Conservation (phyloP, 148 eudicot species). For the Camellia sinensis region DNA sequence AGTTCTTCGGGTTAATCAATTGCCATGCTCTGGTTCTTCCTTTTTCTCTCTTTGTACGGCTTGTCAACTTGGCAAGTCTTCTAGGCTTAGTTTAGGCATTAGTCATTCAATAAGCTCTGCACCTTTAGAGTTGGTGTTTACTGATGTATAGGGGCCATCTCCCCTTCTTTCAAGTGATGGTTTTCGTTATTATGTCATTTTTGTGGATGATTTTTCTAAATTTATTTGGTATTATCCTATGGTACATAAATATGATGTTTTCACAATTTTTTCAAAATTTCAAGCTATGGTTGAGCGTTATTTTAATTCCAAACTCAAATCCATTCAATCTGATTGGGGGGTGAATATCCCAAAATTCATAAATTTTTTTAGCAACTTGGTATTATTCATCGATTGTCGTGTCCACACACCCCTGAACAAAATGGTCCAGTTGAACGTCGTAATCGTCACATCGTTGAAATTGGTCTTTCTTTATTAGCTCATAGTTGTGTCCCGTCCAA, state of each 20-base stretch:
- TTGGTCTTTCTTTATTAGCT: neutral
- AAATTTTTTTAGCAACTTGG: neutral
- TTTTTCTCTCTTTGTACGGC: neutral
- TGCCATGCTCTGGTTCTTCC: neutral
- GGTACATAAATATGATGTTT: neutral
- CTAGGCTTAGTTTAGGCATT: neutral
- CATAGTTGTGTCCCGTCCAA: neutral
- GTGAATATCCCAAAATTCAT: neutral
- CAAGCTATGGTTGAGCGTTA: neutral
- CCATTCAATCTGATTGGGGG: no score
- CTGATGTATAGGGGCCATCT: no score
- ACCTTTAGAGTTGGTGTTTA: neutral
- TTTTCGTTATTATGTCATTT: no score
- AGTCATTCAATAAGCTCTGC: neutral
- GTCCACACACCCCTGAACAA: neutral
- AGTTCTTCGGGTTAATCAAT: neutral
- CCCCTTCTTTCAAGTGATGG: no score
- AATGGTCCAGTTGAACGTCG: no score
- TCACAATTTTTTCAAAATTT: neutral
- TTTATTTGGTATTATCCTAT: no score
- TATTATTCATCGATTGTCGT: no score
- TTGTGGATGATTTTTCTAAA: no score
- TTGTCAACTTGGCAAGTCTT: neutral
- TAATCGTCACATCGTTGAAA: conserved; percentile 3
- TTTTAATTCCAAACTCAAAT: no score